Evolutionary conservation across 1,284 basidiomycete species (phyloP).

Genomic region (Apiotrichum gracile): DNA sequence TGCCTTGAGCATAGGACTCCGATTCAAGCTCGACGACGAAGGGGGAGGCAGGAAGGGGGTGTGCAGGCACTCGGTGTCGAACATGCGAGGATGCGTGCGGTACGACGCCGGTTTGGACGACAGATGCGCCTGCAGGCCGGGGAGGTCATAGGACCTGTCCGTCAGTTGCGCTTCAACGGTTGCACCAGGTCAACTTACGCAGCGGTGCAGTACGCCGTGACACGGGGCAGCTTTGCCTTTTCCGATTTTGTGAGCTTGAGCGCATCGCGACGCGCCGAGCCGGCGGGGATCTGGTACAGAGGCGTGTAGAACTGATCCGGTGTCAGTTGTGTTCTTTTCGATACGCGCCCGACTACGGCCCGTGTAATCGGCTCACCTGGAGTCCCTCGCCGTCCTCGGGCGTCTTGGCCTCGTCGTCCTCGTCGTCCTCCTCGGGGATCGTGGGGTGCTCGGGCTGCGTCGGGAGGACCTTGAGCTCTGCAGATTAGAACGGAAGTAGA

Average conservation of each 20-base stretch:
- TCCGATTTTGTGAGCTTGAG: slow-evolving; percentile 85
- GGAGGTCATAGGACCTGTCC: slow-evolving; percentile 77
- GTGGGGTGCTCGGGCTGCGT: slow-evolving; percentile 68
- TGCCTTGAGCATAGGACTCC: slow-evolving; percentile 5
- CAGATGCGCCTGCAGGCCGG: slow-evolving; percentile 81
- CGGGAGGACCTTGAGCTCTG: slow-evolving; percentile 86
- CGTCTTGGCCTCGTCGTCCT: slow-evolving; percentile 42
- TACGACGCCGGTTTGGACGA: slow-evolving; percentile 73
- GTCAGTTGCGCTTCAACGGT: not conserved
- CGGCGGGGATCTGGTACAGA: slow-evolving; percentile 85
- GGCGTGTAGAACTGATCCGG: slow-evolving; percentile 74
- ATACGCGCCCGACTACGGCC: no score
- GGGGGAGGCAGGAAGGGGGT: slow-evolving; percentile 45
- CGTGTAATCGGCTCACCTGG: slow-evolving; percentile 56
- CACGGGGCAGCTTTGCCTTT: slow-evolving; percentile 85
- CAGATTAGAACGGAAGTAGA: slow-evolving; percentile 32
- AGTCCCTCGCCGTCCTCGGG: slow-evolving; percentile 53
- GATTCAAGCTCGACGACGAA: slow-evolving; percentile 4
- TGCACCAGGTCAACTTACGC: slow-evolving; percentile 54
- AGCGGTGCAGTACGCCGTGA: slow-evolving; percentile 91
- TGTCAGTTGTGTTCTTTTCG: no score
- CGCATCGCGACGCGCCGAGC: slow-evolving; percentile 86
- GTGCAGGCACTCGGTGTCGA: slow-evolving; percentile 46
- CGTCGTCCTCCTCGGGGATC: slow-evolving; percentile 56
- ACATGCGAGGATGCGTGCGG: slow-evolving; percentile 68